Conservation (phyloP, 1,284 basidiomycete genomes). For the Testicularia cyperi region DNA sequence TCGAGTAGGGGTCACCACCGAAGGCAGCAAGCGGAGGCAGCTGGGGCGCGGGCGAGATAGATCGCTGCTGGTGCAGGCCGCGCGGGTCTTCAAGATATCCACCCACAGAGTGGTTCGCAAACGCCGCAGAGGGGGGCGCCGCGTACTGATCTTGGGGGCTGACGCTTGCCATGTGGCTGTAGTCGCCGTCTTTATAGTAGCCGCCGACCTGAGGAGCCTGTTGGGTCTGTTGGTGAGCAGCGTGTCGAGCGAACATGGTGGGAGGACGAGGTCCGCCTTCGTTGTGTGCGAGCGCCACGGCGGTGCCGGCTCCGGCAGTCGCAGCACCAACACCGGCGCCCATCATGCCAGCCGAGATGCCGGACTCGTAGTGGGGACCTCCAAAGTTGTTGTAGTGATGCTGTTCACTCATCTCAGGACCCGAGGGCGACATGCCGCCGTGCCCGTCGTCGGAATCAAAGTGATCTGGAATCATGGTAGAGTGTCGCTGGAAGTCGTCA, state of each 20-base stretch:
- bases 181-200: conserved; percentile 39
- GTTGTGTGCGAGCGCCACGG: conserved; percentile 36
- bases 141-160: conserved; percentile 23
- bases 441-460: conserved; percentile 51
- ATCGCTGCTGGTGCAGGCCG: conserved; percentile 11
- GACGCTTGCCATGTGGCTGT: conserved; percentile 3
- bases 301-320: conserved; percentile 38
- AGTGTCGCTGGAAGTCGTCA: conserved; percentile 57
- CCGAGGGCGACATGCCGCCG: conserved; percentile 21
- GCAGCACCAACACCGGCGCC: conserved; percentile 17
- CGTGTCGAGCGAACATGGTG: conserved; percentile 59
- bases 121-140: conserved; percentile 26
- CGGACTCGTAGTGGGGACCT: conserved; percentile 23
- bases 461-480: conserved; percentile 57
- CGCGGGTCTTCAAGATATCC: conserved; percentile 30
- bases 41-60: conserved; percentile 34
- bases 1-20: conserved; percentile 44
- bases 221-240: conserved; percentile 11
- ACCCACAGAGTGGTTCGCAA: conserved; percentile 13
- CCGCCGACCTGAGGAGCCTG: conserved; percentile 34
- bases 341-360: conserved; percentile 17
- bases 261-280: conserved; percentile 58
- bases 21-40: conserved; percentile 48
- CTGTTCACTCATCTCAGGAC: conserved; percentile 46
- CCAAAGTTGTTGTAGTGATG: conserved; percentile 36